Conservation (phyloP, 176 grass and related monocot species). For the Carex littledalei region DNA sequence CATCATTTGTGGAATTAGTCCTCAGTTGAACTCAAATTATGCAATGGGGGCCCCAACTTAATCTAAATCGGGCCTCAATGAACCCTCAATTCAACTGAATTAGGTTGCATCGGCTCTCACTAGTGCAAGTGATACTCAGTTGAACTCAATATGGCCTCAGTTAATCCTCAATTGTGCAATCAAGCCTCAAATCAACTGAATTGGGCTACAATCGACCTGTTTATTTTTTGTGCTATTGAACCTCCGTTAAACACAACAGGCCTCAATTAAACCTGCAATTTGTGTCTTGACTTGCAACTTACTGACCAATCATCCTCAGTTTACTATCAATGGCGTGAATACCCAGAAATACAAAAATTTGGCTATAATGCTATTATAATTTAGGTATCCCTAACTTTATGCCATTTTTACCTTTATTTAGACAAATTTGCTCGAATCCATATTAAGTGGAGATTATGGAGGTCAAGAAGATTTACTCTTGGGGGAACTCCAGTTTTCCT, state of each 20-base stretch:
- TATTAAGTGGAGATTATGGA: conserved; percentile 58
- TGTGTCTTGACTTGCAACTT: not conserved
- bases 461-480: conserved; percentile 68
- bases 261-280: not conserved
- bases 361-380: conserved; percentile 16
- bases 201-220: not conserved
- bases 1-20: conserved; percentile 13
- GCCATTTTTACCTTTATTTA: conserved; percentile 19
- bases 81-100: not conserved
- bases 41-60: not conserved
- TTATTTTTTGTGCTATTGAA: not conserved
- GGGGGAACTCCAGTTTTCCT: conserved; percentile 81
- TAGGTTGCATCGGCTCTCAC: not conserved
- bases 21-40: not conserved
- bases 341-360: not conserved
- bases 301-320: not conserved
- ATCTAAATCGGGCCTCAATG: not conserved
- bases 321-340: not conserved
- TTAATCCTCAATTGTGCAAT: not conserved
- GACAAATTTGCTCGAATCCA: conserved; percentile 66
- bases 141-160: not conserved
- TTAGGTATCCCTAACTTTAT: not conserved
- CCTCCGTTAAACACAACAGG: not conserved
- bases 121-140: not conserved
- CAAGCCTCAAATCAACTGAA: not conserved